Conservation (phyloP, 73 alveolate species). For the Uronychia binucleata region DNA sequence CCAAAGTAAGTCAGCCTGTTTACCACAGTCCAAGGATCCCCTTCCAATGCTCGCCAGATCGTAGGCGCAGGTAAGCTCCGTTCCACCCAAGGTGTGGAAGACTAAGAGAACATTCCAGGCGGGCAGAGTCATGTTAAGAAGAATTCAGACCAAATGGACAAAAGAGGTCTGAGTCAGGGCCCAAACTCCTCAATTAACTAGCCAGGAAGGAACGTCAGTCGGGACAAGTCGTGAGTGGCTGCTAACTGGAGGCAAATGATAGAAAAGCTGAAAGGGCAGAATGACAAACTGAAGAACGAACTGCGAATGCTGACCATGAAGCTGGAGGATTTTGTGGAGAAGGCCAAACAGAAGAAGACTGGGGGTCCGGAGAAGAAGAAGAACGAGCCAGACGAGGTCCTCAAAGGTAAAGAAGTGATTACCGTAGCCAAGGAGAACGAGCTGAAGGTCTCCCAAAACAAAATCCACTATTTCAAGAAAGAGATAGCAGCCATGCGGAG, state of each 20-base stretch:
- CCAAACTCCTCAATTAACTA: neutral
- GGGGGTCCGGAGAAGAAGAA: slow-evolving; percentile 34
- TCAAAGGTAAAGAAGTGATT: slow-evolving; percentile 13
- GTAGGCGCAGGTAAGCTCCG: no score
- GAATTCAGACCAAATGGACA: neutral
- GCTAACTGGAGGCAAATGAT: slow-evolving; percentile 19
- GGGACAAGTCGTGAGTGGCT: neutral
- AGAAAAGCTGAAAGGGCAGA: slow-evolving; percentile 37
- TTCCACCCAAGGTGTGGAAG: neutral
- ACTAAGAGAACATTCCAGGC: neutral
- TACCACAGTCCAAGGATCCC: no score
- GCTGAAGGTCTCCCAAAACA: slow-evolving; percentile 46
- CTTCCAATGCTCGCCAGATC: no score
- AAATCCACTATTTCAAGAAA: slow-evolving; percentile 53
- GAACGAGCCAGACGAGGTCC: slow-evolving; percentile 24
- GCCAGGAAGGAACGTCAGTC: neutral
- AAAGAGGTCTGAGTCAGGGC: neutral
- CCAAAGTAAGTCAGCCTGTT: no score
- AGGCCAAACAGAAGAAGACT: slow-evolving; percentile 42
- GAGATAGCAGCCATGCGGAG: slow-evolving; percentile 67
- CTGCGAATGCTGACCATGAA: slow-evolving; percentile 48
- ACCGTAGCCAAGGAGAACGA: slow-evolving; percentile 51
- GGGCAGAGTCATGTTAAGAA: neutral
- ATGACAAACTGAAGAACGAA: slow-evolving; percentile 60
- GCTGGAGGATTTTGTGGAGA: slow-evolving; percentile 64